Evolutionary conservation across 108 stramenopile genomes (phyloP).

Genomic region (Fragilariopsis cylindrus): DNA sequence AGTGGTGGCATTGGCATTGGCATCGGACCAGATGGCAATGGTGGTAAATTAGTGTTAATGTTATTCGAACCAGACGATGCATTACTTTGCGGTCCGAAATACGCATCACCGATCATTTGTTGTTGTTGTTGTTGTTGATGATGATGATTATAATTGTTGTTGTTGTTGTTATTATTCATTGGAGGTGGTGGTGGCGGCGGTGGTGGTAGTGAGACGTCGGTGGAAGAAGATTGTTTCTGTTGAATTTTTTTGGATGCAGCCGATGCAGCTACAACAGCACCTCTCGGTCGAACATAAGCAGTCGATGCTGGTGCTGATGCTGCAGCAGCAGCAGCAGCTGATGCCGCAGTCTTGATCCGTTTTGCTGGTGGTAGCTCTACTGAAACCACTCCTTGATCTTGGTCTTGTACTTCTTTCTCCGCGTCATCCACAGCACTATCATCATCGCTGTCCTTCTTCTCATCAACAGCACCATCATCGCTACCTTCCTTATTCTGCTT

Average conservation of each 20-base stretch:
- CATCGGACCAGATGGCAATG: background rate
- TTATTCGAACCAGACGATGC: background rate
- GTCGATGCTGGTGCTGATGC: slow-evolving; percentile 15
- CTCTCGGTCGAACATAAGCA: slow-evolving; percentile 36
- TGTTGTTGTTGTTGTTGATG: background rate
- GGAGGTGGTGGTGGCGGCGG: slow-evolving; percentile 20
- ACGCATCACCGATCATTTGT: background rate
- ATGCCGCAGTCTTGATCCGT: slow-evolving; percentile 16
- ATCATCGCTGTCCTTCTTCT: slow-evolving; percentile 18
- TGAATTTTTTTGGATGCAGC: slow-evolving; percentile 2
- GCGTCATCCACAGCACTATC: background rate
- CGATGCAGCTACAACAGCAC: slow-evolving; percentile 56
- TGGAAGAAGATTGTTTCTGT: background rate
- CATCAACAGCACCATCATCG: slow-evolving; percentile 32
- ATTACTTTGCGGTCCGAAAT: background rate
- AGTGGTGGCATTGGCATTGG: slow-evolving; percentile 1
- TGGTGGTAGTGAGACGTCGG: slow-evolving; percentile 18
- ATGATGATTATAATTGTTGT: background rate
- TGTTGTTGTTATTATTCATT: background rate
- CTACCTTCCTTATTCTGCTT: slow-evolving; percentile 46
- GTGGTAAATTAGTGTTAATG: slow-evolving; percentile 7
- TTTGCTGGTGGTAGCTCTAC: slow-evolving; percentile 22
- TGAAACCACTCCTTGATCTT: slow-evolving; percentile 10
- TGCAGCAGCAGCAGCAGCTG: too few relatives aligned
- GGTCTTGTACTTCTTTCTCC: background rate